Evolutionary conservation across 176 grass and related monocot genomes (phyloP).

Genomic region (Oryza coarctata): DNA sequence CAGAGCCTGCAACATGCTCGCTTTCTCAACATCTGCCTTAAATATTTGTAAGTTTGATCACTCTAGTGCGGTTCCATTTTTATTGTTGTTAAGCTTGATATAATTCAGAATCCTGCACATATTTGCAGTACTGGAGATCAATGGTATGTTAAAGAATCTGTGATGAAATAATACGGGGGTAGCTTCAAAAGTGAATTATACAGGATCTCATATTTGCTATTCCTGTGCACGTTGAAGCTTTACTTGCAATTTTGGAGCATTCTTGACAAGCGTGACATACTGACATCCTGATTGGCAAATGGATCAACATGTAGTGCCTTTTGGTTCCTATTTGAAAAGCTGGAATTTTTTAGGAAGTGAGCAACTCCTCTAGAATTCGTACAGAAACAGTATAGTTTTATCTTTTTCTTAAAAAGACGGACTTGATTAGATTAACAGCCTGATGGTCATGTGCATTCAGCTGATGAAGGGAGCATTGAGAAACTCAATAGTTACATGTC

Average conservation of each 20-base stretch:
- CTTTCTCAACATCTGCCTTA: constrained; percentile 82
- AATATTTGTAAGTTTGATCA: constrained; percentile 69
- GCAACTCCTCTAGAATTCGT: not conserved
- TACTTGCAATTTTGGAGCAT: constrained; percentile 34
- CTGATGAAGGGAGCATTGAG: constrained; percentile 9
- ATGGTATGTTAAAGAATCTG: constrained; percentile 74
- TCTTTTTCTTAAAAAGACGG: not conserved
- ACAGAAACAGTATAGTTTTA: not conserved
- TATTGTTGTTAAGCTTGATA: constrained; percentile 5
- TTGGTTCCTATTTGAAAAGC: constrained; percentile 4
- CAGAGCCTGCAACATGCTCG: constrained; percentile 79
- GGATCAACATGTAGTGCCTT: constrained; percentile 4
- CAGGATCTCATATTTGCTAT: not conserved
- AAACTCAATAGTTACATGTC: constrained; percentile 25
- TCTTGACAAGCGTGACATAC: constrained; percentile 13
- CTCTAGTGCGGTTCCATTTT: constrained; percentile 11
- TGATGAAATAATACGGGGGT: constrained; percentile 59
- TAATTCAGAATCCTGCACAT: constrained; percentile 1
- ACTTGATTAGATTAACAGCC: constrained; percentile 10
- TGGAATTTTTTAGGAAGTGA: constrained; percentile 1
- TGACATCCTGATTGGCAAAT: constrained; percentile 5
- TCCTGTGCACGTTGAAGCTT: not conserved
- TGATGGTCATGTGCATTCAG: not conserved
- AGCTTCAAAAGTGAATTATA: not conserved
- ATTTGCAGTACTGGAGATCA: constrained; percentile 74